These are phyloP conservation scores for Pyrenophora tritici-repentis DNA, from an alignment of 2,329 filamentous ascomycete species.

Conservation along the genomic window DNA sequence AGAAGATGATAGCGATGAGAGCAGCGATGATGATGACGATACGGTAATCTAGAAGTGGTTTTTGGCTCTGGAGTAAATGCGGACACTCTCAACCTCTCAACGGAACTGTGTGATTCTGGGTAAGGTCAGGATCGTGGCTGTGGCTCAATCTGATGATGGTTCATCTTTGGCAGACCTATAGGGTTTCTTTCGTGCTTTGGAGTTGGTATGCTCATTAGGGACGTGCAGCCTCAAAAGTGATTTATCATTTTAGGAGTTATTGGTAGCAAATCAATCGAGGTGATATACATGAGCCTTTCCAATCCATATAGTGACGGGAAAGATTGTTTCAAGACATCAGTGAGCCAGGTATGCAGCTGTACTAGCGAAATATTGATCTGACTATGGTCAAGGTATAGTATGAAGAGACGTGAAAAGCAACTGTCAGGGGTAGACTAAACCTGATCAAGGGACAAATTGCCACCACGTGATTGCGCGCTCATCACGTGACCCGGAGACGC, in stretches of 20 bases:
- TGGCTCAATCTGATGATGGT: background rate
- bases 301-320: too few species aligned
- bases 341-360: too few species aligned
- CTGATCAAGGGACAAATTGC: constrained; percentile 23
- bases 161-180: too few species aligned
- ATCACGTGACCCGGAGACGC: constrained; percentile 14
- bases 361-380: too few species aligned
- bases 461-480: constrained; percentile 41
- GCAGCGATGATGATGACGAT: constrained; percentile 45
- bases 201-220: too few species aligned
- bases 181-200: too few species aligned
- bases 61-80: background rate
- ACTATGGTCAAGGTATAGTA: too few species aligned
- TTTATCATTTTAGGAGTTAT: background rate
- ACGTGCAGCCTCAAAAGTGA: background rate
- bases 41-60: constrained; percentile 29
- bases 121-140: background rate
- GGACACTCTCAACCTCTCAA: background rate
- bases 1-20: constrained; percentile 44
- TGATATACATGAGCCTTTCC: too few species aligned
- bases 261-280: background rate
- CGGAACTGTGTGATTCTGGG: background rate
- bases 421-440: constrained; percentile 14
- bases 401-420: background rate
- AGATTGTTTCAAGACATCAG: too few species aligned